A percentile compares a stretch with the other conserved stretches of the same genome.
These are phyloP conservation scores for Rehmannia glutinosa DNA, from an alignment of 257 asterid genomes.

Conservation along the genomic window DNA sequence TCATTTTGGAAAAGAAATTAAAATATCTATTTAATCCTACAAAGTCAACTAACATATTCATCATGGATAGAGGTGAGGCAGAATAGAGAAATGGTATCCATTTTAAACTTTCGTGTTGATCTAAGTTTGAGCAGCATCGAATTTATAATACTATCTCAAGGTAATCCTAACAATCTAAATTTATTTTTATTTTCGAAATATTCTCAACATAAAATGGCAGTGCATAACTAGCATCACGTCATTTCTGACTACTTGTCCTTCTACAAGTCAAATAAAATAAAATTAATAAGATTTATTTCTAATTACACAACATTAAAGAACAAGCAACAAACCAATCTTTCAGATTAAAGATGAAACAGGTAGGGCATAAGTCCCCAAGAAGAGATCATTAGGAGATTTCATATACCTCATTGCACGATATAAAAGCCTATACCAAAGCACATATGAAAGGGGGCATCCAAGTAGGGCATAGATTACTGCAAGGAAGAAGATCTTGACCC, in stretches of 20 bases:
- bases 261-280: no score
- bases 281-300: no score
- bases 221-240: not conserved
- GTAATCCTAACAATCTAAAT: not conserved
- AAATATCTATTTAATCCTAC: no score
- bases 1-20: no score
- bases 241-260: not conserved
- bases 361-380: not conserved
- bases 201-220: conserved; percentile 1
- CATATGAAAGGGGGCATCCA: conserved; percentile 61
- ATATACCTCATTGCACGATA: conserved; percentile 70
- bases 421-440: conserved; percentile 69
- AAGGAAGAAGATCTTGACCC: conserved; percentile 59
- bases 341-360: no score
- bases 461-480: conserved; percentile 52
- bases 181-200: not conserved
- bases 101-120: not conserved
- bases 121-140: not conserved
- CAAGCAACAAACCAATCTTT: no score
- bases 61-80: not conserved
- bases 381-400: not conserved
- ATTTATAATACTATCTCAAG: not conserved
- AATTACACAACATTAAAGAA: no score
- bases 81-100: not conserved
- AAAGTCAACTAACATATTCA: no score